Evolutionary conservation across 1,284 basidiomycete genomes (phyloP).

Genomic region (Ceratobasidium sp.): DNA sequence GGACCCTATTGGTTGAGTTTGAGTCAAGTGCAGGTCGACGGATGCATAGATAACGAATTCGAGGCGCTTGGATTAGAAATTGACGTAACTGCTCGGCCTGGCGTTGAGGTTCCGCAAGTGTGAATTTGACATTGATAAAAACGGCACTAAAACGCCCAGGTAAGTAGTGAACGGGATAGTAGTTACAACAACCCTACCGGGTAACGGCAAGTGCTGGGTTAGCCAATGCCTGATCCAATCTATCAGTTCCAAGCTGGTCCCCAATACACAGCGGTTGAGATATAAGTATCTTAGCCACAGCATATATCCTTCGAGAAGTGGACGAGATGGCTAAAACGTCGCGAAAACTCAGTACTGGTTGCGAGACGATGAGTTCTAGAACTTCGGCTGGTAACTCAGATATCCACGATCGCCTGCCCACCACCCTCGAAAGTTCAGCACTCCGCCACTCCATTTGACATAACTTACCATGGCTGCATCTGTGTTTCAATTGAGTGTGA

Average conservation of each 20-base stretch:
- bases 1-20: background rate
- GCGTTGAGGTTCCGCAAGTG: background rate
- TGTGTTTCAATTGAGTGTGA: too few relatives aligned
- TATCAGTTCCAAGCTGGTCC: background rate
- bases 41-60: background rate
- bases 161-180: too few relatives aligned
- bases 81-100: constrained; percentile 8
- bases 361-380: constrained; percentile 24
- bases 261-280: background rate
- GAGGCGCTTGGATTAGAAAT: background rate
- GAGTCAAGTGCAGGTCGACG: background rate
- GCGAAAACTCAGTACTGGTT: background rate
- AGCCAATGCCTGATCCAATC: background rate
- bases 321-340: constrained; percentile 5
- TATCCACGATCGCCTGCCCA: too few relatives aligned
- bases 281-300: background rate
- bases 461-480: too few relatives aligned
- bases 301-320: background rate
- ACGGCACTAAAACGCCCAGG: background rate
- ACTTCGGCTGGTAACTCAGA: constrained; percentile 2
- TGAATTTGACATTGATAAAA: background rate
- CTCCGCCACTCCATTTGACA: too few relatives aligned
- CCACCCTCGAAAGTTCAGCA: too few relatives aligned
- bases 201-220: too few relatives aligned
- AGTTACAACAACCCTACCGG: too few relatives aligned